Evolutionary conservation across 2,329 filamentous ascomycete species (phyloP).

Genomic region (Epichloe sibirici): DNA sequence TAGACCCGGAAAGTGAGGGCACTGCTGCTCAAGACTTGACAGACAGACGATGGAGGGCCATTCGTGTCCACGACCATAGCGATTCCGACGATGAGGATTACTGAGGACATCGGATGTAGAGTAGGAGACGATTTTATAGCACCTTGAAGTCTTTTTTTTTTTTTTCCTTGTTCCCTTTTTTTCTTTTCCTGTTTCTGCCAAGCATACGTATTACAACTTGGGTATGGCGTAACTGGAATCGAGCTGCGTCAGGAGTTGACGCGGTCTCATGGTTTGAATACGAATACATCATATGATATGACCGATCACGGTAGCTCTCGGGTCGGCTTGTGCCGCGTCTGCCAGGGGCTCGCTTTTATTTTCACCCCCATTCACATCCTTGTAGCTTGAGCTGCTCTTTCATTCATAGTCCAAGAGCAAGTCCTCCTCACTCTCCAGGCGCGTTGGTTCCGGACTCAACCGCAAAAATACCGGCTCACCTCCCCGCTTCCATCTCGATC

Average conservation of each 20-base stretch:
- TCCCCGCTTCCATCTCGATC: conserved; percentile 2
- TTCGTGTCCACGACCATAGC: conserved; percentile 62
- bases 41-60: conserved; percentile 62
- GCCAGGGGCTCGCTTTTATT: too few relatives aligned
- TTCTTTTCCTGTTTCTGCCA: background rate
- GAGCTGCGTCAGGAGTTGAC: background rate
- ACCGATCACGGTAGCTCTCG: too few relatives aligned
- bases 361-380: background rate
- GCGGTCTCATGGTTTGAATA: background rate
- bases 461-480: background rate
- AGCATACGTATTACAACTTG: background rate
- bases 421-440: background rate
- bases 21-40: conserved; percentile 84
- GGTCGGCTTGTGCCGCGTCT: too few relatives aligned
- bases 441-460: background rate
- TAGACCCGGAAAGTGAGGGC: conserved; percentile 76
- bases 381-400: background rate
- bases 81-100: conserved; percentile 60
- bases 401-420: conserved; percentile 1
- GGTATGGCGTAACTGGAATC: background rate
- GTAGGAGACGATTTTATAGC: background rate
- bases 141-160: background rate
- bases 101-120: background rate
- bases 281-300: background rate
- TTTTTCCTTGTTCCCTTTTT: background rate